Base-by-base conservation (phyloP, 208 protist species). In the Acanthamoeba healyi region DNA sequence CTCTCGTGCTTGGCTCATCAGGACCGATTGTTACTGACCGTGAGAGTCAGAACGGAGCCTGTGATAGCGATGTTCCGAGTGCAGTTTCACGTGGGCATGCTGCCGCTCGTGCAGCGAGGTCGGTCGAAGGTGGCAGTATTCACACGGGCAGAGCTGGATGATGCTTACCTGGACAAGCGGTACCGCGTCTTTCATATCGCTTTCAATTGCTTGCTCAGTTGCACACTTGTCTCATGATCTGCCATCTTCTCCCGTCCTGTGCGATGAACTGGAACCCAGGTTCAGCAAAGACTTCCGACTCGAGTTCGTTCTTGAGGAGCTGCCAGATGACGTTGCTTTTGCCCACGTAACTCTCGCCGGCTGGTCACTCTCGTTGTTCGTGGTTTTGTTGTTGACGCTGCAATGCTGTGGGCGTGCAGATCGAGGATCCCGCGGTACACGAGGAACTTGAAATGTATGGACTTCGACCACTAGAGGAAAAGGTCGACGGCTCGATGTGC, bases 81-180 rank as follows among this genome's bases (percentile, higher is more conserved):
- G 14, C 92, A 94, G 92, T 90, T 94, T n/a, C 92, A 94, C n/a
- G 54, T 77, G 44, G 92, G 92, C 38, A n/a, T 94, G 72, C 74
- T 94, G 17, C 32, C 44, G 0, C 10, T 88, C 15, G 77, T 65
- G 29, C 67, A 58, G 34, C 40, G 54, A 19, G 77, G 92, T 17
- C 42, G 63, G 1, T 34, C 4, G 10, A 94, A 94, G 58, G 70
- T 93, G 15, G 58, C 65, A 7, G 44, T 58, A 15, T 74, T 94
- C 63, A 72, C 92, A 4, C 46, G 79, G 2, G 72, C 92, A 6
- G 92, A 94, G 29, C 44, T 94, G 29, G 92, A 94, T 26, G 92
- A 94, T 89, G 92, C 92, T 42, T 89, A 94, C 42, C 40, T 79
- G 15, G 92, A 94, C 54, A 86, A 89, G 44, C 46, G 92, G 92